phyloP scores from a whole-genome alignment of 2,329 filamentous ascomycete species.

The Trichoderma sp. region DNA sequence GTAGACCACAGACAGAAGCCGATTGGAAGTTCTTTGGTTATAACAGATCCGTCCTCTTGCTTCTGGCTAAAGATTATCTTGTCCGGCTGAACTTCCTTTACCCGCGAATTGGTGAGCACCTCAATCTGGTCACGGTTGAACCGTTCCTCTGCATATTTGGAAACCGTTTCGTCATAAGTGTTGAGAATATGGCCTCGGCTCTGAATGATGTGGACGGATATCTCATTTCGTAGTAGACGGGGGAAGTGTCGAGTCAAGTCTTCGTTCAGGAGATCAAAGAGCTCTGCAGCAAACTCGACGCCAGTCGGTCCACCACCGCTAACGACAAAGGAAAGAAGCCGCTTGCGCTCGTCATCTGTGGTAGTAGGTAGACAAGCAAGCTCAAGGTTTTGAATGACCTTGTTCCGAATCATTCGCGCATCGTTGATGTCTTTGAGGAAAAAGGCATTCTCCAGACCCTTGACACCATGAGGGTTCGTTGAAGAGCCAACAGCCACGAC shows the following conservation, averaged over 20 bases:
- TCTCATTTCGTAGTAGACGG: slow-evolving; percentile 89
- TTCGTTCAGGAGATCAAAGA: slow-evolving; percentile 95
- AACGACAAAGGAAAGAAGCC: slow-evolving; percentile 92
- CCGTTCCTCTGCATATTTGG: slow-evolving; percentile 85
- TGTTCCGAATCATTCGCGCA: slow-evolving; percentile 84
- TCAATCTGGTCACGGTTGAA: slow-evolving; percentile 91
- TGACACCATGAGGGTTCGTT: slow-evolving; percentile 94
- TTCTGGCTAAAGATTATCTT: slow-evolving; percentile 89
- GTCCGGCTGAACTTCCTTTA: slow-evolving; percentile 82
- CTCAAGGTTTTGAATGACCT: slow-evolving; percentile 87
- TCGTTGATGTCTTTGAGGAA: slow-evolving; percentile 96
- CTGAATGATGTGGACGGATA: slow-evolving; percentile 96
- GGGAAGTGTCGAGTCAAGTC: slow-evolving; percentile 84
- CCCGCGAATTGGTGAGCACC: slow-evolving; percentile 87
- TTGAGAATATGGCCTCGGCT: slow-evolving; percentile 94
- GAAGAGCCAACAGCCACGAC: slow-evolving; percentile 89
- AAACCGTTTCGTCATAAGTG: slow-evolving; percentile 95
- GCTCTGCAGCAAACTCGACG: slow-evolving; percentile 94
- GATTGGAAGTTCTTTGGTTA: slow-evolving; percentile 93
- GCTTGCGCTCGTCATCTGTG: slow-evolving; percentile 78
- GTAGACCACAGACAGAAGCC: slow-evolving; percentile 99
- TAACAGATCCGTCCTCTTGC: slow-evolving; percentile 65
- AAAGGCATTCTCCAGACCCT: slow-evolving; percentile 88
- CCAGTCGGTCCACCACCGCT: slow-evolving; percentile 94
- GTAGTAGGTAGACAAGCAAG: slow-evolving; percentile 91